These are phyloP conservation scores for Acmispon strigosus DNA, from an alignment of 306 rosid species.

Conservation along the genomic window DNA sequence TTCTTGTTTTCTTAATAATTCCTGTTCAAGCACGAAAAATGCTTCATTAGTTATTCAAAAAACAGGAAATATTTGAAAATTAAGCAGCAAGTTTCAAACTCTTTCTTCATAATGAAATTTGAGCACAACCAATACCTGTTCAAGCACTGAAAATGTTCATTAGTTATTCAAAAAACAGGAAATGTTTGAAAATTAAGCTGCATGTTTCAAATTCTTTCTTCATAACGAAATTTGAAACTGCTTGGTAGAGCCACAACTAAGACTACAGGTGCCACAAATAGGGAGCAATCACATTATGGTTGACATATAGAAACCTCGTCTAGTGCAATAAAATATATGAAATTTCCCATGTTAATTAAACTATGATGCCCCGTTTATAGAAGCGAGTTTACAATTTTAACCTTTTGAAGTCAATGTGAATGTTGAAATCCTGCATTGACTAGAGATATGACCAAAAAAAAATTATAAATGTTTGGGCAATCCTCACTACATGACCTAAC, in stretches of 20 bases:
- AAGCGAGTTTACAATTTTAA: not conserved
- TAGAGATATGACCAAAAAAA: too few relatives aligned
- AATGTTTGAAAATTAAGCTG: conserved; percentile 1
- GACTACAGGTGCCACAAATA: not conserved
- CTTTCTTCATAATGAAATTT: not conserved
- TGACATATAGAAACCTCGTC: conserved; percentile 2
- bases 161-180: not conserved
- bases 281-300: not conserved
- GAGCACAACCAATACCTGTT: conserved; percentile 65
- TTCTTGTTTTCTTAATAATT: conserved; percentile 87
- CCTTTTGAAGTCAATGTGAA: not conserved
- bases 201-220: not conserved
- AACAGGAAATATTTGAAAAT: conserved; percentile 1
- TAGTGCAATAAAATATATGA: not conserved
- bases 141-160: not conserved
- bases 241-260: not conserved
- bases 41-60: not conserved
- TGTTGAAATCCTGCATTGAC: not conserved
- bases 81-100: conserved; percentile 6
- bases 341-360: conserved; percentile 7
- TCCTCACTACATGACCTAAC: too few relatives aligned
- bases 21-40: conserved; percentile 36
- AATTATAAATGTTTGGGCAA: too few relatives aligned
- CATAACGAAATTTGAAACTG: conserved; percentile 4
- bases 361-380: not conserved